These are phyloP conservation scores for Tubosaeta sp. DNA, from an alignment of 768 basidiomycete genomes.

Conservation along the genomic window DNA sequence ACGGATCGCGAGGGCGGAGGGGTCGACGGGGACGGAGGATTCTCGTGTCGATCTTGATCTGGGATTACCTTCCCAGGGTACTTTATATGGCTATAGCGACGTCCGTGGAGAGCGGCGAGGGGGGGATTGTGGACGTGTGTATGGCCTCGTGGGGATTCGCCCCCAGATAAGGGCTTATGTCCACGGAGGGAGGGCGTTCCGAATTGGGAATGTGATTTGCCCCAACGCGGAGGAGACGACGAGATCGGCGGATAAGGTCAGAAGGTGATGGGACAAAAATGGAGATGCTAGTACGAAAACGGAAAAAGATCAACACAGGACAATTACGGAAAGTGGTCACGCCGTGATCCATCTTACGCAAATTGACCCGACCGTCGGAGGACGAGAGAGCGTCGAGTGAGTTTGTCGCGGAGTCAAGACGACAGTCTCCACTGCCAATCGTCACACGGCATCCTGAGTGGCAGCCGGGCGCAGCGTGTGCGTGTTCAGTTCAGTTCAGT, in stretches of 20 bases:
- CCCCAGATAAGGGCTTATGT: slow-evolving; percentile 20
- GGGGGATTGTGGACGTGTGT: slow-evolving; percentile 1
- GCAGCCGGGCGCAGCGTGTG: background rate
- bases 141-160: slow-evolving; percentile 17
- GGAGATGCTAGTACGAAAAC: slow-evolving; percentile 10
- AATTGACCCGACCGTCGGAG: slow-evolving; percentile 2
- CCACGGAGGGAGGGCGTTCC: slow-evolving; percentile 22
- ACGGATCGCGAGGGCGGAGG: background rate
- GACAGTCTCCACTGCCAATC: background rate
- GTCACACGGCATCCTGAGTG: background rate
- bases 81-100: too few species aligned
- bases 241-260: slow-evolving; percentile 36
- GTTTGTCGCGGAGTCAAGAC: background rate
- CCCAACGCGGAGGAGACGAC: slow-evolving; percentile 25
- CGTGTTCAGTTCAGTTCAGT: too few species aligned
- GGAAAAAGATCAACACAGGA: slow-evolving; percentile 32
- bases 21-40: background rate
- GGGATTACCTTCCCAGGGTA: slow-evolving; percentile 34
- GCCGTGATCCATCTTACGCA: slow-evolving; percentile 3
- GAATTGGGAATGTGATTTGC: slow-evolving; percentile 22
- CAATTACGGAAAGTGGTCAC: slow-evolving; percentile 14
- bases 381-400: background rate
- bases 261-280: slow-evolving; percentile 8
- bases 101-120: slow-evolving; percentile 22
- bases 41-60: slow-evolving; percentile 59